Evolutionary conservation across 1,284 basidiomycete species (phyloP).

Genomic region (Porogramme epimiltina): DNA sequence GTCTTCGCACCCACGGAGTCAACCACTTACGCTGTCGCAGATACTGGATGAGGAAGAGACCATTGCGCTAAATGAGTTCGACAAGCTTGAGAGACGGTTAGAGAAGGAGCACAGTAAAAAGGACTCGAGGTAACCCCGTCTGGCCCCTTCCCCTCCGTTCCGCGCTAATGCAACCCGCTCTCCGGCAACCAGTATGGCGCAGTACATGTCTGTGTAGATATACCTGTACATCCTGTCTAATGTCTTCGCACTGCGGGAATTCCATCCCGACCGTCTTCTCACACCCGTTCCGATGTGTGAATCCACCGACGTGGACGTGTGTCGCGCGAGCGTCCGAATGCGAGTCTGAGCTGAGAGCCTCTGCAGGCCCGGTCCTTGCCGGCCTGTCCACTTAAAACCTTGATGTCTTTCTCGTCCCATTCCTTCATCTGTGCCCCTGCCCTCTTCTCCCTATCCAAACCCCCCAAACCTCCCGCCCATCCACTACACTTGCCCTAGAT

Average conservation of each 20-base stretch:
- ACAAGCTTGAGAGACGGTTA: slow-evolving; percentile 86
- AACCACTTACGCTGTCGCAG: slow-evolving; percentile 42
- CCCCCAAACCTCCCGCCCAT: not conserved
- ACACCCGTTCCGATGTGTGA: not conserved
- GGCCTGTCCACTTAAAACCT: not conserved
- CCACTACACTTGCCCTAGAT: not conserved
- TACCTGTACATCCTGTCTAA: slow-evolving; percentile 3
- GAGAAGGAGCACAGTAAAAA: slow-evolving; percentile 43
- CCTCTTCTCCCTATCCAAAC: not conserved
- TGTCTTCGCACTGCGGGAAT: not conserved
- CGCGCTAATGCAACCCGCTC: slow-evolving; percentile 4
- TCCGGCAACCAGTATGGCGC: slow-evolving; percentile 57
- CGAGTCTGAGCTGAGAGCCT: not conserved
- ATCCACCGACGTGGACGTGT: not conserved
- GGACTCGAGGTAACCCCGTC: slow-evolving; percentile 41
- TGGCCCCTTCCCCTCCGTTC: slow-evolving; percentile 4
- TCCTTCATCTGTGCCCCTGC: not conserved
- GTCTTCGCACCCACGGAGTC: not conserved
- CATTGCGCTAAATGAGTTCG: slow-evolving; percentile 88
- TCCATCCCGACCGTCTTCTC: not conserved
- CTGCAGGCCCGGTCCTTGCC: not conserved
- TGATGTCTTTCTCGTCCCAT: no score
- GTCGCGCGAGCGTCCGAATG: no score
- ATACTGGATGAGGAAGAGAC: slow-evolving; percentile 90
- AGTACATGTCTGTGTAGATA: slow-evolving; percentile 63